phyloP scores from a whole-genome alignment of 768 basidiomycete species.

The Lyophyllum atratum region DNA sequence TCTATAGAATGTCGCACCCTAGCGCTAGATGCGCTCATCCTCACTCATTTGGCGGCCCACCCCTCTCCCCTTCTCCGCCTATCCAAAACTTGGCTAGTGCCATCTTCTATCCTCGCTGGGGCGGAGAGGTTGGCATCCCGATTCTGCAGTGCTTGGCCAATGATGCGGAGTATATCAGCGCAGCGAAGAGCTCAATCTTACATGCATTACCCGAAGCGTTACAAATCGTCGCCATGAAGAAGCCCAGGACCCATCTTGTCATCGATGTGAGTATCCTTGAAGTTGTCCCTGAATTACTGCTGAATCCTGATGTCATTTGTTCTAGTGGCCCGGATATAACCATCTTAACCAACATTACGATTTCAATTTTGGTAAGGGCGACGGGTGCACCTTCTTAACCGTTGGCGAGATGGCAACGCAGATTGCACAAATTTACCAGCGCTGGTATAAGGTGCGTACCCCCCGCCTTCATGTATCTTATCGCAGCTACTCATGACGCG shows the following conservation, averaged over 20 bases:
- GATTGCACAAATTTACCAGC: constrained; percentile 7
- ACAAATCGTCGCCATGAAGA: neutral
- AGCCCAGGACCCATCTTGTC: neutral
- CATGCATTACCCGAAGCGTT: neutral
- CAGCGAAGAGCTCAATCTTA: neutral
- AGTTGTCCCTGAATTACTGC: neutral
- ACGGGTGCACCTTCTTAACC: neutral
- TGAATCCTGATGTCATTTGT: neutral
- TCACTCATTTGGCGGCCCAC: neutral
- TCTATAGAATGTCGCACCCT: neutral
- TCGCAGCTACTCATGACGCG: neutral
- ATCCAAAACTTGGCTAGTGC: neutral
- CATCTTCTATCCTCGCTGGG: neutral
- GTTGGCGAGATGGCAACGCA: constrained; percentile 6
- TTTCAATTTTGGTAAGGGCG: neutral
- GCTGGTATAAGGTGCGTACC: neutral
- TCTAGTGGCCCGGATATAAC: neutral
- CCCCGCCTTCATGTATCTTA: neutral
- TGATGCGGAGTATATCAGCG: neutral
- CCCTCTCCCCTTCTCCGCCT: no score
- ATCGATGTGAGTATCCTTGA: neutral
- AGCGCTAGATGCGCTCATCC: neutral
- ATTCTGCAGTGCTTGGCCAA: neutral
- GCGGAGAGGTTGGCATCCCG: neutral
- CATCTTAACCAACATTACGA: neutral